phyloP scores from a whole-genome alignment of 371 early-diverging fungal species.

The Mucor plumbeus region DNA sequence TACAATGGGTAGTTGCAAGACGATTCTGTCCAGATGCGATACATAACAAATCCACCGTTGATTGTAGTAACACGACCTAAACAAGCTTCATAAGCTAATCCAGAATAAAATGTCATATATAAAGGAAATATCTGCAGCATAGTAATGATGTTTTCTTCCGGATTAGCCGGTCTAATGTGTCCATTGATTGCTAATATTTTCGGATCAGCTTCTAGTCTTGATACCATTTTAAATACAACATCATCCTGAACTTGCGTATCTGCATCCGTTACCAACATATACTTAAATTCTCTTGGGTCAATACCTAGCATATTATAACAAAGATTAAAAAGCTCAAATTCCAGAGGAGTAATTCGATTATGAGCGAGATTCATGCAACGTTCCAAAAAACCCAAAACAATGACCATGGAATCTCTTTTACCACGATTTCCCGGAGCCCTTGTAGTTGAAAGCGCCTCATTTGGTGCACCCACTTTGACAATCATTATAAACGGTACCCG shows the following conservation, averaged over 20 bases:
- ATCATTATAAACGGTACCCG: constrained; percentile 53
- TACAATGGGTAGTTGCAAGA: not conserved
- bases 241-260: constrained; percentile 49
- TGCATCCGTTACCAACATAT: constrained; percentile 53
- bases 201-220: constrained; percentile 43
- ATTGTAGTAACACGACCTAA: constrained; percentile 44
- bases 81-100: constrained; percentile 52
- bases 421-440: constrained; percentile 50
- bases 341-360: constrained; percentile 48
- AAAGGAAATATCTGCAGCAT: constrained; percentile 57
- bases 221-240: constrained; percentile 36
- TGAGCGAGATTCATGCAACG: constrained; percentile 51
- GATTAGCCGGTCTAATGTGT: constrained; percentile 53
- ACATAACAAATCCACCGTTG: constrained; percentile 53
- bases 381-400: constrained; percentile 49
- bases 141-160: constrained; percentile 49
- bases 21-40: constrained; percentile 48
- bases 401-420: constrained; percentile 50
- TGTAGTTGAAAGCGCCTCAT: constrained; percentile 17
- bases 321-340: constrained; percentile 53
- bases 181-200: constrained; percentile 54
- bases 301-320: constrained; percentile 52
- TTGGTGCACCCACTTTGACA: constrained; percentile 44
- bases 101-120: constrained; percentile 47
- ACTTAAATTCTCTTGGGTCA: constrained; percentile 54